Conservation (phyloP, 2,329 filamentous ascomycete genomes). For the Venturia asperata region DNA sequence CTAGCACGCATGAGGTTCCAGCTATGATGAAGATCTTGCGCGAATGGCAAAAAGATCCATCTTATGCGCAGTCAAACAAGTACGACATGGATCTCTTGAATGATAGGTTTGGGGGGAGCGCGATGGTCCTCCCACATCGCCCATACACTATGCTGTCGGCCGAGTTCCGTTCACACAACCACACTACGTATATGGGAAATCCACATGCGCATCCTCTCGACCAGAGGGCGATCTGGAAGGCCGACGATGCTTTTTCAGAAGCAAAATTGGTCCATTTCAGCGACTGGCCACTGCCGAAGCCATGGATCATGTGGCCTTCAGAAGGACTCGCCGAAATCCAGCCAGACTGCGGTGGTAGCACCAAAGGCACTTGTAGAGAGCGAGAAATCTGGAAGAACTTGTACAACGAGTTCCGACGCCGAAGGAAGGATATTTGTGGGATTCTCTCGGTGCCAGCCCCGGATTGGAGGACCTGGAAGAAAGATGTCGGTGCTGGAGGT, state of each 20-base stretch:
- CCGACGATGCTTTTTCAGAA: conserved; percentile 48
- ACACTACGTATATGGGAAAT: conserved; percentile 44
- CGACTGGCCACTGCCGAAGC: conserved; percentile 64
- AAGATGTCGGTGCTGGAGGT: conserved; percentile 15
- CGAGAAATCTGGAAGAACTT: conserved; percentile 39
- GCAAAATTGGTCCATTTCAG: conserved; percentile 64
- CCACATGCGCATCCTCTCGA: conserved; percentile 26
- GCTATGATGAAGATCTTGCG: conserved; percentile 21
- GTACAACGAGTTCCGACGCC: conserved; percentile 39
- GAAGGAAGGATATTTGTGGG: conserved; percentile 36
- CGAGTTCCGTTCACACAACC: conserved; percentile 53
- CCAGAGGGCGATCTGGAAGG: conserved; percentile 51
- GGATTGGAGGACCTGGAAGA: conserved; percentile 28
- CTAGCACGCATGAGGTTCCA: conserved; percentile 31
- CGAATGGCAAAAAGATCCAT: conserved; percentile 22
- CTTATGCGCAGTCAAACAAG: conserved; percentile 29
- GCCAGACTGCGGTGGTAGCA: conserved; percentile 36
- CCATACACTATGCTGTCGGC: conserved; percentile 55
- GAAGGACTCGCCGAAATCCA: conserved; percentile 38
- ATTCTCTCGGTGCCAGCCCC: conserved; percentile 34
- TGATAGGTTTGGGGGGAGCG: conserved; percentile 50
- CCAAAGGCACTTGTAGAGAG: conserved; percentile 31
- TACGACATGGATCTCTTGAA: conserved; percentile 66
- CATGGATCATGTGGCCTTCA: conserved; percentile 46
- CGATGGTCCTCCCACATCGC: conserved; percentile 57